Percentiles rank a stretch among this genome's conserved stretches.
Conservation (phyloP, 1,284 basidiomycete species). For the Ceratobasidium sp. region DNA sequence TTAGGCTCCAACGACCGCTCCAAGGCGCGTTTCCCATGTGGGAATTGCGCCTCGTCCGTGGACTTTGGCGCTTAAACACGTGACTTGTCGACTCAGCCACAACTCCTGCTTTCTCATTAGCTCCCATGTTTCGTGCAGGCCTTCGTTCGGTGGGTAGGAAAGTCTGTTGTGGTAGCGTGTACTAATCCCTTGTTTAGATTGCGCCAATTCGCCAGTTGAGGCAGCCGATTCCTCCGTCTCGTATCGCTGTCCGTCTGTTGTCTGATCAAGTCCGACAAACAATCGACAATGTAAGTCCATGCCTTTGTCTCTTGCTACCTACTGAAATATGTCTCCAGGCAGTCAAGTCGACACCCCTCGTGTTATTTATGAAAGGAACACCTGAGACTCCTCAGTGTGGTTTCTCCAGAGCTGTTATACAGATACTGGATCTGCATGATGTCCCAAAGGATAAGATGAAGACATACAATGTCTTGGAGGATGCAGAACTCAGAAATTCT, state of each 20-base stretch:
- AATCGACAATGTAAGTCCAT: constrained; percentile 57
- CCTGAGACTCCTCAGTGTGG: constrained; percentile 80
- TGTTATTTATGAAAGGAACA: constrained; percentile 94
- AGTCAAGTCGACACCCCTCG: constrained; percentile 76
- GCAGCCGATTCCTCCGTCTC: constrained; percentile 49
- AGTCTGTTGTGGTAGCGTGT: not conserved
- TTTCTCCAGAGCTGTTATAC: constrained; percentile 93
- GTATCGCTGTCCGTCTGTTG: constrained; percentile 53
- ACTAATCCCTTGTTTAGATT: not conserved
- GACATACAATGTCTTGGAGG: constrained; percentile 91
- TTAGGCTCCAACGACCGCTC: no score
- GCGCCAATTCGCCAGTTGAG: constrained; percentile 43
- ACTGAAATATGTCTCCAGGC: constrained; percentile 57
- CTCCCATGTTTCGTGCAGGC: constrained; percentile 24
- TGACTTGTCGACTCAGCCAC: not conserved
- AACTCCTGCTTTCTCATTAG: not conserved
- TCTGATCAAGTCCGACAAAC: constrained; percentile 58
- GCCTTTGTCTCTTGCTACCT: not conserved
- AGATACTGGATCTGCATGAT: constrained; percentile 89
- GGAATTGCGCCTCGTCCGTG: not conserved
- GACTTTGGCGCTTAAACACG: constrained; percentile 25
- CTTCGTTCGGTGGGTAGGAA: constrained; percentile 5
- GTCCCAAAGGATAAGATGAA: constrained; percentile 82
- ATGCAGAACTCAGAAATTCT: constrained; percentile 80
- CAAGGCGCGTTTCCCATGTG: not conserved